Percentiles rank a stretch among this genome's conserved stretches.
Evolutionary conservation across 352 stramenopile species (phyloP).

Genomic region (Globisporangium rhizosaccharum): DNA sequence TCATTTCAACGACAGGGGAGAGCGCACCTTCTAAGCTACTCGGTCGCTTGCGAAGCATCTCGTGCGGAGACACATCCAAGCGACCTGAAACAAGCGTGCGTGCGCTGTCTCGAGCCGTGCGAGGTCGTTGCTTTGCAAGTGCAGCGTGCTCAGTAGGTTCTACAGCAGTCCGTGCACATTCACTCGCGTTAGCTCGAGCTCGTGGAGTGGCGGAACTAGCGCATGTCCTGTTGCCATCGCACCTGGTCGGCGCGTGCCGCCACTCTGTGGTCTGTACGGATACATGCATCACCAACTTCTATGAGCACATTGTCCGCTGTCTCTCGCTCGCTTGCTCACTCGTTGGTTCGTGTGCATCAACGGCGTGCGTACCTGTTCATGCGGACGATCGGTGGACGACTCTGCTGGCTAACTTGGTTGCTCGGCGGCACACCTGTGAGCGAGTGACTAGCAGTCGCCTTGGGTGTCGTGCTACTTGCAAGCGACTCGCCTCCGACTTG

Average conservation of each 20-base stretch:
- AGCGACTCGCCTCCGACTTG: constrained; percentile 5
- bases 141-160: constrained; percentile 1
- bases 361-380: constrained; percentile 6
- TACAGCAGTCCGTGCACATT: background rate
- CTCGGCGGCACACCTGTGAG: background rate
- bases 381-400: background rate
- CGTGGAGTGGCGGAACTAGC: background rate
- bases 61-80: background rate
- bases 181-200: background rate
- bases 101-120: constrained; percentile 39
- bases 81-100: constrained; percentile 11
- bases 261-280: constrained; percentile 38
- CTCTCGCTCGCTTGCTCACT: too few species aligned
- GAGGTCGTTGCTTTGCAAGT: constrained; percentile 33
- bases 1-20: background rate
- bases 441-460: background rate
- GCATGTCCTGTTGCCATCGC: background rate
- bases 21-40: constrained; percentile 15
- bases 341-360: background rate
- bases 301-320: too few species aligned
- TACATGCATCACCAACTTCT: background rate
- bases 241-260: constrained; percentile 35
- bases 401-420: constrained; percentile 14
- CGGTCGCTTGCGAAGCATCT: constrained; percentile 11
- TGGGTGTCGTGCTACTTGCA: background rate